Conservation (phyloP, 2,329 filamentous ascomycete genomes). For the Clathrospora elynae region DNA sequence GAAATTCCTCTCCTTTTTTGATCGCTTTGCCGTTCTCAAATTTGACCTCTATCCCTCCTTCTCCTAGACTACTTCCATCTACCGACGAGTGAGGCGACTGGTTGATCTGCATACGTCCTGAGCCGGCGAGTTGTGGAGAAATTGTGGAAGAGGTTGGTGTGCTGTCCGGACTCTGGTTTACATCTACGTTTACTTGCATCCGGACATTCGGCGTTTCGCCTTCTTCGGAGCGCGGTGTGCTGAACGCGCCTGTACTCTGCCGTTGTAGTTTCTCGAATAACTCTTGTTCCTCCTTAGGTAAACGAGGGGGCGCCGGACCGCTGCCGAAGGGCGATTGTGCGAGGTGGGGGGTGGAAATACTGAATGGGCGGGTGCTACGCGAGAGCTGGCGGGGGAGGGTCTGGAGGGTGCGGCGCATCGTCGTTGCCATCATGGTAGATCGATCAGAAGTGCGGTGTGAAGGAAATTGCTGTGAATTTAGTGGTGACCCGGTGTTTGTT, state of each 20-base stretch:
- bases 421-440: constrained; percentile 2
- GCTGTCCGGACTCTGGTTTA: no score
- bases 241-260: constrained; percentile 76
- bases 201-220: constrained; percentile 45
- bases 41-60: constrained; percentile 21
- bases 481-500: background rate
- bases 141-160: no score
- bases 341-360: constrained; percentile 14
- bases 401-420: constrained; percentile 25
- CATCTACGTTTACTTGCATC: no score
- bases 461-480: background rate
- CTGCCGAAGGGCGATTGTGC: constrained; percentile 36
- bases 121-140: no score
- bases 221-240: constrained; percentile 62
- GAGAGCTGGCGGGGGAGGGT: constrained; percentile 38
- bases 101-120: no score
- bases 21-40: constrained; percentile 46
- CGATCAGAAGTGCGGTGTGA: background rate
- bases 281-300: constrained; percentile 86
- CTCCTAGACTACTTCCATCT: no score
- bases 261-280: constrained; percentile 87
- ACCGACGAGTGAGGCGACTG: constrained; percentile 16
- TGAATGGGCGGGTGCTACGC: constrained; percentile 26
- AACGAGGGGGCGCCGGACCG: constrained; percentile 77
- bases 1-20: constrained; percentile 66